Percentiles rank a stretch among this genome's conserved stretches.
phyloP scores from a whole-genome alignment of 176 grass and related monocot genomes.

The Bromus sterilis region DNA sequence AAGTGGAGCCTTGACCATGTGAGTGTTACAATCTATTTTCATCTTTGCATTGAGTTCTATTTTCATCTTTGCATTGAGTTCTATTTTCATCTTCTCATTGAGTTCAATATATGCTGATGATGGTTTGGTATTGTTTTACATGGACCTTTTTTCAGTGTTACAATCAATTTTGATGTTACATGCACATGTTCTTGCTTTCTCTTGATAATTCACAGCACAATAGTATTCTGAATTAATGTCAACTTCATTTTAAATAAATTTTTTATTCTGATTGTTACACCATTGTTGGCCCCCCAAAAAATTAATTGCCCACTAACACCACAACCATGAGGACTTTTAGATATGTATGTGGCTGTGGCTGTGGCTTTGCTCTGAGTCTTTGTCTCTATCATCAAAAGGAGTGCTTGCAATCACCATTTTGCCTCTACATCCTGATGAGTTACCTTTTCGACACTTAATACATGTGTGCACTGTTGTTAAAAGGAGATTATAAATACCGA shows the following conservation, averaged over 20 bases:
- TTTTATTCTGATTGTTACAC: too few relatives aligned
- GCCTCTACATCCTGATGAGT: background rate
- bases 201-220: background rate
- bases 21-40: background rate
- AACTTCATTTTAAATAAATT: background rate
- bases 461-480: background rate
- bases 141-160: background rate
- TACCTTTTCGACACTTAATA: background rate
- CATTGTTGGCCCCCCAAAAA: too few relatives aligned
- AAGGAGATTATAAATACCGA: background rate
- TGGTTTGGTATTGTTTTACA: background rate
- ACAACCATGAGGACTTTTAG: too few relatives aligned
- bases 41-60: background rate
- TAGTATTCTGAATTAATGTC: background rate
- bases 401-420: background rate
- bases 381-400: background rate
- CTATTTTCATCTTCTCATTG: background rate
- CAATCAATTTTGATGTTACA: background rate
- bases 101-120: background rate
- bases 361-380: background rate
- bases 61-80: background rate
- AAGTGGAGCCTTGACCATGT: slow-evolving; percentile 80
- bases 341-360: too few relatives aligned
- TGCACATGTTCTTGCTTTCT: background rate
- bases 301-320: too few relatives aligned